phyloP scores from a whole-genome alignment of 345 rosid genomes.

The Ceriops zippeliana region DNA sequence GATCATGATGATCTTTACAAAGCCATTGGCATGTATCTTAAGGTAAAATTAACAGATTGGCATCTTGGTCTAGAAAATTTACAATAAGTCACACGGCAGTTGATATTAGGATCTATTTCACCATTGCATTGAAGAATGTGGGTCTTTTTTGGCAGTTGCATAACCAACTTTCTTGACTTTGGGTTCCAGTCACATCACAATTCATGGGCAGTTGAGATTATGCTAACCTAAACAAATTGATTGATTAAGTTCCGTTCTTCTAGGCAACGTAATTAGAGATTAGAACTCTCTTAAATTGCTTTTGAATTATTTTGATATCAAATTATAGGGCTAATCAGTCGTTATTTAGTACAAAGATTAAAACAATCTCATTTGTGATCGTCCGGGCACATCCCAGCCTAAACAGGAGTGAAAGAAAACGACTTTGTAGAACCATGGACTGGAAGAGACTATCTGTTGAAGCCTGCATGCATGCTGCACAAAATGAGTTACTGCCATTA shows the following conservation, averaged over 20 bases:
- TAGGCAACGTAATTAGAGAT: neutral
- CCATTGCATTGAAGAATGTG: slow-evolving; percentile 26
- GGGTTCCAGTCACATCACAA: slow-evolving; percentile 14
- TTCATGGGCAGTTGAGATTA: slow-evolving; percentile 35
- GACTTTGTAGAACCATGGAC: slow-evolving; percentile 72
- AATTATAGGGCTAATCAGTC: neutral
- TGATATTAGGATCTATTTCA: slow-evolving; percentile 22
- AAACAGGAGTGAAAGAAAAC: slow-evolving; percentile 80
- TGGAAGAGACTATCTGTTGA: slow-evolving; percentile 94
- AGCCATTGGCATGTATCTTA: slow-evolving; percentile 93
- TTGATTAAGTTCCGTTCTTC: neutral
- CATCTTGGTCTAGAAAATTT: slow-evolving; percentile 4
- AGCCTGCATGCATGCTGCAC: slow-evolving; percentile 98
- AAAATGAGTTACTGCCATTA: slow-evolving; percentile 80
- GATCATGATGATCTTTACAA: slow-evolving; percentile 92
- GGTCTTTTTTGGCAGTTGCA: slow-evolving; percentile 36
- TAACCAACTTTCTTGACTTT: slow-evolving; percentile 56
- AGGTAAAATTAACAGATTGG: slow-evolving; percentile 45
- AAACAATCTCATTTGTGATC: neutral
- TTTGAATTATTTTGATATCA: neutral
- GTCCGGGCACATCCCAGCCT: slow-evolving; percentile 73
- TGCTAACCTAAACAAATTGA: slow-evolving; percentile 22
- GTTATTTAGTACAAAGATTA: neutral
- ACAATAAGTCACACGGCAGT: slow-evolving; percentile 5
- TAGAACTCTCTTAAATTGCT: neutral